Base-by-base conservation (phyloP, 163 green algal species). In the Chlamydomonas reinhardtii region DNA sequence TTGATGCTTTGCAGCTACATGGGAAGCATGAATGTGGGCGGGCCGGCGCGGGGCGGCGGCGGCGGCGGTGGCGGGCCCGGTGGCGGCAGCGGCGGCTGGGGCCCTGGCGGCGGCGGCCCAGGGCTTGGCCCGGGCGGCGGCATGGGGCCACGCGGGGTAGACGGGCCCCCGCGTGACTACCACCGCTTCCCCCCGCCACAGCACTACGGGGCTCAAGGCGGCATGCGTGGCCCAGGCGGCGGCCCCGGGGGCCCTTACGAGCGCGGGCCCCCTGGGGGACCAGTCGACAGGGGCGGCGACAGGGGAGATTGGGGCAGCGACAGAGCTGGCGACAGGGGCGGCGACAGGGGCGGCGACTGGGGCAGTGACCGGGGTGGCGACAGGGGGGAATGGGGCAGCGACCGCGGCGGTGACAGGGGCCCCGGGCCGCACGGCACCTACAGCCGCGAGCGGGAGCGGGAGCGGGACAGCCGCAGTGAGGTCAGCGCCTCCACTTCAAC, bases 381-480 rank as follows among this genome's bases (percentile, higher is more conserved):
- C 48, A 17, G 48, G 11, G 48, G 48, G 48, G 48, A 56, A 9
- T 56, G 48, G 48, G 48, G 48, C 48, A 19, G 48, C 48, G 48
- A 56, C 48, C 48, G 48, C 6, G 48, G 48, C 48, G 48, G 48
- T 14, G 48, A 56, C 12, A 9, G 48, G 48, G 59, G 59, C 17
- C 59, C 59, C 0, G 59, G 59, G 0, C 59, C 59, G 19, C 22
- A 29, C 61, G 76, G 64, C 29, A 20, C 32, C 9, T 66, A 66
- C 43, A 68, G 64, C 64, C 59, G 22, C 8, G 22, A 27, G 59
- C 76, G 64, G 31, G 64, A 84, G 37, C 59, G 24, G 22, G 59
- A 29, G 22, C 76, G 76, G 31, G 76, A 84, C 48, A 56, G 37
- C 37, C 76, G 43, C 76, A 84, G 76, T 37, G 76, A 84, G 20